Conservation (phyloP, 2,329 filamentous ascomycete genomes). For the Colletotrichum sp. region DNA sequence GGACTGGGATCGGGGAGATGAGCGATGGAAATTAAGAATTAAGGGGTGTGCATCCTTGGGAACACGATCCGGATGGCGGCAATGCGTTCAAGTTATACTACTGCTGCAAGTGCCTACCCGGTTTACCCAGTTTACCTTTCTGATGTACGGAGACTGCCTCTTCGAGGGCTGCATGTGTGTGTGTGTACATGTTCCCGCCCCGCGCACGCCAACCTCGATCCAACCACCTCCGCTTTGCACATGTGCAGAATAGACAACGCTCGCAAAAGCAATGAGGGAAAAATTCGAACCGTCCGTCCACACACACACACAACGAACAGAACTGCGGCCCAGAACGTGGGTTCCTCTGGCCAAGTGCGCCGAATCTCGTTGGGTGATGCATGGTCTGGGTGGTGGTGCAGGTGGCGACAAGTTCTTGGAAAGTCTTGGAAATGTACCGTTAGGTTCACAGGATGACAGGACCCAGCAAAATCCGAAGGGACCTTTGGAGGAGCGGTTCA, state of each 20-base stretch:
- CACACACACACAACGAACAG: background rate
- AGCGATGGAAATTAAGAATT: conserved; percentile 1
- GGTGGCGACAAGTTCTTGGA: background rate
- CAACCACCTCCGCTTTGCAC: conserved; percentile 2
- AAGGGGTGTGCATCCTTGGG: background rate
- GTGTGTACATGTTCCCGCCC: background rate
- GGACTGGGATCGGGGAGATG: background rate
- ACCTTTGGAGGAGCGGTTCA: background rate
- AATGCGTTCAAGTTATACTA: conserved; percentile 9
- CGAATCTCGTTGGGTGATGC: background rate
- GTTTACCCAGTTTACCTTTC: background rate
- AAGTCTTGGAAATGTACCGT: background rate
- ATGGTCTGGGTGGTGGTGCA: background rate
- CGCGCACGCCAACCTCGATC: background rate
- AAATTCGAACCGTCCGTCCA: background rate
- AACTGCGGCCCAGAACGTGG: background rate
- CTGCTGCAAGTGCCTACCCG: background rate
- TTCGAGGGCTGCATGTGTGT: background rate
- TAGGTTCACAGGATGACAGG: background rate
- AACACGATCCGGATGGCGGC: background rate
- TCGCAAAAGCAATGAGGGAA: background rate
- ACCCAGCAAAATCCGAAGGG: background rate
- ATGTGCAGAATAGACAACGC: background rate
- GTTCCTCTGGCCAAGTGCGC: background rate
- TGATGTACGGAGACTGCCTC: background rate